Base-by-base conservation (phyloP, 2,329 filamentous ascomycete genomes). In the Dryadomyces quercus-mongolicae region DNA sequence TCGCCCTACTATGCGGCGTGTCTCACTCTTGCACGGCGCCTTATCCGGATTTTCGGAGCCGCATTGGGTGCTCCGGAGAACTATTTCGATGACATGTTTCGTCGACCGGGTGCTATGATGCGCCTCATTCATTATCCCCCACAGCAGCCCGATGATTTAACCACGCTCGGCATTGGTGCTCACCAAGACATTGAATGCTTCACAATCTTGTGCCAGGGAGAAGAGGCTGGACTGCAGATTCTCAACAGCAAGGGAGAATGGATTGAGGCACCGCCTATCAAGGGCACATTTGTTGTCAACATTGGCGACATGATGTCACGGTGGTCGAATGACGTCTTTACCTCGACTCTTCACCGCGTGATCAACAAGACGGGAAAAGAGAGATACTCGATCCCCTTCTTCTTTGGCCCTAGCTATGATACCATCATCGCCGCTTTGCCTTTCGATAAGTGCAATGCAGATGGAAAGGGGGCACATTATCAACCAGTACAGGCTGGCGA, bases 301-400 rank as follows among this genome's bases (percentile, higher is more conserved):
- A 89, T 89, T 0, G 90, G 89, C 1, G 90, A 96, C 65, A 66
- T 95, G 59, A 71, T 96, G 49, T 84, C 87, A 1, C 75, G 89
- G 51, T 95, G 89, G 90, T 88, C 85, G 58, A 95, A 95, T 64
- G 75, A 78, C 59, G 67, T 70, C 51, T 65, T 80, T 25, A 72
- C 70, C 58, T 80, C 77, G 15, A 78, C 74, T 2, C 68, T 74
- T 10, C 77, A 81, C 60, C 73, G 76, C 49, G 71, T 74, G 48
- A 56, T 75, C 71, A 5, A 64, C 66, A 21, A 21, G n/a, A 68
- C 72, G 0, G 46, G 58, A 1, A 49, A 56, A 2, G 69, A 71
- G 13, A 67, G 78, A 8, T 81, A 77, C 57, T 81, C 78, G 7
- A 81, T 81, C 52, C 77, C 78, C 0, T 81, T 79, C 60, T 81